Evolutionary conservation across 352 stramenopile genomes (phyloP).

Genomic region (Globisporangium heterothallicum): DNA sequence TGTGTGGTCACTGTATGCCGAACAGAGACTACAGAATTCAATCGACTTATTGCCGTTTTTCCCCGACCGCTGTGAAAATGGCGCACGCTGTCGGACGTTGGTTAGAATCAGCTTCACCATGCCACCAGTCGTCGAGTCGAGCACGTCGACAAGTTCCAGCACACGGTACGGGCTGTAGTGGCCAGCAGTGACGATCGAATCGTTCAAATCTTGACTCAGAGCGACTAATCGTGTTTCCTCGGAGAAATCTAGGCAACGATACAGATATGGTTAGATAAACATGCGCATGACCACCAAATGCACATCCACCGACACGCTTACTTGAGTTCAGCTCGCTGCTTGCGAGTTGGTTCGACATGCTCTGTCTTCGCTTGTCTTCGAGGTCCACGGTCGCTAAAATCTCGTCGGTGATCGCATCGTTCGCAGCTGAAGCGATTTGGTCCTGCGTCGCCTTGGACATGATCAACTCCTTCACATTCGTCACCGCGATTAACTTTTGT

Average conservation of each 20-base stretch:
- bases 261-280: neutral
- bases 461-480: conserved; percentile 56
- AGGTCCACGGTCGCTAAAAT: conserved; percentile 58
- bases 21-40: conserved; percentile 68
- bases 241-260: conserved; percentile 3
- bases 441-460: conserved; percentile 61
- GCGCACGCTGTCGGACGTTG: conserved; percentile 51
- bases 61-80: conserved; percentile 27
- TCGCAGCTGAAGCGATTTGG: conserved; percentile 60
- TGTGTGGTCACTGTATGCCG: conserved; percentile 64
- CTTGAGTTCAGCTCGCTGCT: conserved; percentile 5
- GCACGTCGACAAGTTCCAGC: conserved; percentile 66
- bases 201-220: neutral
- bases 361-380: conserved; percentile 42
- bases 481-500: conserved; percentile 43
- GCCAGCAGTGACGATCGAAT: conserved; percentile 5
- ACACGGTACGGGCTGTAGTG: conserved; percentile 56
- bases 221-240: neutral
- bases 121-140: conserved; percentile 68
- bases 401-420: conserved; percentile 71
- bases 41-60: conserved; percentile 29
- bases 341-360: conserved; percentile 13
- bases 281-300: neutral
- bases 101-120: conserved; percentile 72
- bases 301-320: neutral